These are phyloP conservation scores for Malus sieversii DNA, from an alignment of 306 rosid genomes.

Conservation along the genomic window DNA sequence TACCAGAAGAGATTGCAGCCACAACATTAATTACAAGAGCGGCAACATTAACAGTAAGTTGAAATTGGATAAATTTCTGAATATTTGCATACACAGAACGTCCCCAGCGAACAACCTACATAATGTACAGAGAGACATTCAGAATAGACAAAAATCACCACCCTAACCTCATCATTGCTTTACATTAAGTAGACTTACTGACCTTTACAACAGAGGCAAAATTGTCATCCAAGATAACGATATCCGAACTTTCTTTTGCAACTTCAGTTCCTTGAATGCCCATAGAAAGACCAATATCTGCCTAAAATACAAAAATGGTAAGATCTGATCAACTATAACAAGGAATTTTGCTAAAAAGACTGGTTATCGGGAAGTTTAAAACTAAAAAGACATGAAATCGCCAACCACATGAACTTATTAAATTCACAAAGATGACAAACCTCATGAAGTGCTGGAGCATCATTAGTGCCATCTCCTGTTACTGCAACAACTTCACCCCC, in stretches of 20 bases:
- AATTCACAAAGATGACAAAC: slow-evolving; percentile 44
- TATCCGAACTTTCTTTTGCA: slow-evolving; percentile 98
- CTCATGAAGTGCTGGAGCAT: slow-evolving; percentile 99
- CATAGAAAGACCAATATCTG: slow-evolving; percentile 99
- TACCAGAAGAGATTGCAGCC: slow-evolving; percentile 77
- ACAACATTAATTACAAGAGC: slow-evolving; percentile 95
- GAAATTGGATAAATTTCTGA: slow-evolving; percentile 97
- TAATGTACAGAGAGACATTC: slow-evolving; percentile 9
- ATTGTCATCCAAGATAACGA: slow-evolving; percentile 86
- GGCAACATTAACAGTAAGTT: slow-evolving; percentile 94
- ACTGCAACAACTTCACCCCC: slow-evolving; percentile 95
- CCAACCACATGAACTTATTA: not conserved
- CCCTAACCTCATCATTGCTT: not conserved
- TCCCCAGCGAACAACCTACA: slow-evolving; percentile 98
- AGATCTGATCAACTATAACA: slow-evolving; percentile 27
- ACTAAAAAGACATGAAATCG: not conserved
- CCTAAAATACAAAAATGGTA: slow-evolving; percentile 61
- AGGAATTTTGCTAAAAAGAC: not conserved
- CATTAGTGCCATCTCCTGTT: slow-evolving; percentile 98
- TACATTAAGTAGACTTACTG: not conserved
- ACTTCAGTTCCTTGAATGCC: slow-evolving; percentile 99
- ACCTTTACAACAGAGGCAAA: slow-evolving; percentile 98
- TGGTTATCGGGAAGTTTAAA: not conserved
- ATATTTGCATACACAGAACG: slow-evolving; percentile 98
- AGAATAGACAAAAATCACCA: not conserved